Conservation (phyloP, 2,329 filamentous ascomycete genomes). For the Colletotrichum simmondsii region DNA sequence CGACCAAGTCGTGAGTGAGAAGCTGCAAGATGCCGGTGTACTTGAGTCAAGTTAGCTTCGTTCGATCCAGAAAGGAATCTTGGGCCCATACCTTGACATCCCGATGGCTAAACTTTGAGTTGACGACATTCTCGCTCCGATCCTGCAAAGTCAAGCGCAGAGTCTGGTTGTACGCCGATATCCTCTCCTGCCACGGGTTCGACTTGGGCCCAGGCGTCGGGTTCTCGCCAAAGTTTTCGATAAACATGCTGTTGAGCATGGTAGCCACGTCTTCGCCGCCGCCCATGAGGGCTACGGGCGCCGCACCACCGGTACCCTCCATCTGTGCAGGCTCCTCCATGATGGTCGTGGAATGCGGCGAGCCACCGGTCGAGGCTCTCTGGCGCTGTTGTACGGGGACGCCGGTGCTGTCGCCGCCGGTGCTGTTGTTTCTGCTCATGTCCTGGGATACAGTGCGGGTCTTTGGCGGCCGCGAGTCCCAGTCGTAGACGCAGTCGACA, state of each 20-base stretch:
- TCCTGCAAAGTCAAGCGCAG: slow-evolving; percentile 26
- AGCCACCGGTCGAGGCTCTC: neutral
- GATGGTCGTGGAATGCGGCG: neutral
- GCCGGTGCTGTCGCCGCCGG: neutral
- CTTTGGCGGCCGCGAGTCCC: slow-evolving; percentile 45
- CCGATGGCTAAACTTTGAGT: slow-evolving; percentile 38
- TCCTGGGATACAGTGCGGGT: slow-evolving; percentile 42
- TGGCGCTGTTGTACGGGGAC: neutral
- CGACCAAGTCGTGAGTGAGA: slow-evolving; percentile 43
- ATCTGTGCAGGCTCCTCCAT: neutral
- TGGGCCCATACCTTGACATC: slow-evolving; percentile 23
- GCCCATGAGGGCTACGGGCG: neutral
- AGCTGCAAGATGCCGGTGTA: neutral
- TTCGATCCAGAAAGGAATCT: neutral
- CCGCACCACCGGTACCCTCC: neutral
- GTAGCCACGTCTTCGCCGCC: slow-evolving; percentile 41
- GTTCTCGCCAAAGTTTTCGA: slow-evolving; percentile 40
- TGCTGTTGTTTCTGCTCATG: slow-evolving; percentile 35
- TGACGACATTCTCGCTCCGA: slow-evolving; percentile 32
- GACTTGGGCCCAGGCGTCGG: slow-evolving; percentile 18
- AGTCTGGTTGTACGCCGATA: slow-evolving; percentile 35
- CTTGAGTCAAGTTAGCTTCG: neutral
- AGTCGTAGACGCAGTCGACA: slow-evolving; percentile 51
- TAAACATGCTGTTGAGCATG: slow-evolving; percentile 44
- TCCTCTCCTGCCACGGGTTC: slow-evolving; percentile 38